phyloP scores from a whole-genome alignment of 306 rosid species.

The Dryas drummondii region DNA sequence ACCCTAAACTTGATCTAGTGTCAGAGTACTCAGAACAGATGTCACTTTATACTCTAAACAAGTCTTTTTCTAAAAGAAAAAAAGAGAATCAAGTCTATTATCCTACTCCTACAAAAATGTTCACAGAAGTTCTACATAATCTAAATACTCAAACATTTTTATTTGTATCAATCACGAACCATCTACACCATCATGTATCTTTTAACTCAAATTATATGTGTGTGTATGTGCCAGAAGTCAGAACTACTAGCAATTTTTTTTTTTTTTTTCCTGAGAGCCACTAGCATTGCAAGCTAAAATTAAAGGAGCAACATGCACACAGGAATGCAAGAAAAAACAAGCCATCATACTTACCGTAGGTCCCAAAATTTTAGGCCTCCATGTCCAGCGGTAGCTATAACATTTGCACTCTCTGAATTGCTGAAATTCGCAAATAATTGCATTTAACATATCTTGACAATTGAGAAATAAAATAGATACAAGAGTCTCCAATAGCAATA shows the following conservation, averaged over 20 bases:
- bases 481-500: background rate
- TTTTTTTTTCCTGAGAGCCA: background rate
- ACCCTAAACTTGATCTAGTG: too few species aligned
- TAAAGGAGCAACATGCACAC: slow-evolving; percentile 2
- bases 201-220: too few species aligned
- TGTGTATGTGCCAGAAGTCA: too few species aligned
- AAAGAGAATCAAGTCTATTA: too few species aligned
- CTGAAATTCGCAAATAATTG: slow-evolving; percentile 38
- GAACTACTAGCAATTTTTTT: too few species aligned
- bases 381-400: slow-evolving; percentile 82
- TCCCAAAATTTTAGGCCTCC: slow-evolving; percentile 96
- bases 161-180: background rate
- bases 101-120: too few species aligned
- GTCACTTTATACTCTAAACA: too few species aligned
- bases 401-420: slow-evolving; percentile 63
- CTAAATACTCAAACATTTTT: background rate
- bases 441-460: background rate
- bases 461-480: background rate
- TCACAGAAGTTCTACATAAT: background rate
- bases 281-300: background rate
- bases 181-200: too few species aligned
- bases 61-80: too few species aligned
- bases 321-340: background rate
- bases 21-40: too few species aligned
- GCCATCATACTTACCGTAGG: slow-evolving; percentile 52